Percentiles rank a stretch among this genome's conserved stretches.
These are phyloP conservation scores for Schizopora paradoxa DNA, from an alignment of 1,284 basidiomycete species.

Conservation along the genomic window DNA sequence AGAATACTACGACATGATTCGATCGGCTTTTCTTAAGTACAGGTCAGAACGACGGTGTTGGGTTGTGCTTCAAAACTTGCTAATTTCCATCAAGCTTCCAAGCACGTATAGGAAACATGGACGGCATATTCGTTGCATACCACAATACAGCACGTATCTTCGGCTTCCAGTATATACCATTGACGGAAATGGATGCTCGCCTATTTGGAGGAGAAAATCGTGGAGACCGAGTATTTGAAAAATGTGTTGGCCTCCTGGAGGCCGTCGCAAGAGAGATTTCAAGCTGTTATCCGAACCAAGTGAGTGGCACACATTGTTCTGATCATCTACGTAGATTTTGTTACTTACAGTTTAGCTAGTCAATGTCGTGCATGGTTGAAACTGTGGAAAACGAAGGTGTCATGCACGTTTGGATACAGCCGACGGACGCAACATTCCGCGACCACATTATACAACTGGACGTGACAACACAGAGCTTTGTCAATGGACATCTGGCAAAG, in stretches of 20 bases:
- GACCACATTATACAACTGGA: slow-evolving; percentile 35
- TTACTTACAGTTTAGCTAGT: slow-evolving; percentile 29
- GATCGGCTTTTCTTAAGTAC: slow-evolving; percentile 94
- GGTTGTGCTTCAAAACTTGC: neutral
- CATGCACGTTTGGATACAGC: slow-evolving; percentile 66
- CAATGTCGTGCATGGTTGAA: slow-evolving; percentile 57
- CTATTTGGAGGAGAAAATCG: slow-evolving; percentile 55
- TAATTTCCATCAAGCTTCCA: slow-evolving; percentile 63
- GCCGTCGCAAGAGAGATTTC: slow-evolving; percentile 57
- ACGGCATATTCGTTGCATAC: slow-evolving; percentile 92
- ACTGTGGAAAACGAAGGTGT: slow-evolving; percentile 37
- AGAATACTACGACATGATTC: slow-evolving; percentile 89
- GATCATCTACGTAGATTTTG: neutral
- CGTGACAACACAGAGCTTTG: slow-evolving; percentile 31
- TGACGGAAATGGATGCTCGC: slow-evolving; percentile 83
- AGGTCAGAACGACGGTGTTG: slow-evolving; percentile 40
- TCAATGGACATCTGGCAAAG: slow-evolving; percentile 29
- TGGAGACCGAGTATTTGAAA: slow-evolving; percentile 75
- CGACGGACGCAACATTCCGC: slow-evolving; percentile 38
- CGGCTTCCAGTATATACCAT: slow-evolving; percentile 91
- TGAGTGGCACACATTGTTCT: slow-evolving; percentile 27
- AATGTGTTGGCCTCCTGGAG: slow-evolving; percentile 75
- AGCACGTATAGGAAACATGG: slow-evolving; percentile 95
- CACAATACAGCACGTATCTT: slow-evolving; percentile 89
- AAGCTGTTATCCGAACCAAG: slow-evolving; percentile 62